Percentiles rank a stretch among this genome's conserved stretches.
Evolutionary conservation across 2,329 filamentous ascomycete genomes (phyloP).

Genomic region (Parafenestella ontariensis): DNA sequence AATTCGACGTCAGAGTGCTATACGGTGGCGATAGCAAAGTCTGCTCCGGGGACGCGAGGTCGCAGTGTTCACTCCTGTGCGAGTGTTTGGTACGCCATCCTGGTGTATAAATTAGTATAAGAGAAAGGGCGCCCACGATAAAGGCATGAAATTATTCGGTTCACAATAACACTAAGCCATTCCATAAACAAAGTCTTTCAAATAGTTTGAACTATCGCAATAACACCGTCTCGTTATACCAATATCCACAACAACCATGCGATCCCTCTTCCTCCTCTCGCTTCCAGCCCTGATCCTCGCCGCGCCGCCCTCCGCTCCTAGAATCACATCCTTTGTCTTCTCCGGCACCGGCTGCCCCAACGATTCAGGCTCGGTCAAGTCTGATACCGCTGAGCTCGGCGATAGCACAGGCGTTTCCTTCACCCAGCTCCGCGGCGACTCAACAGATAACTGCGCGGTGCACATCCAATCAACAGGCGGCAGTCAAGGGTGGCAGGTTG

Average conservation of each 20-base stretch:
- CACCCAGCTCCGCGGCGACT: constrained; percentile 29
- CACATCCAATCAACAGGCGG: constrained; percentile 36
- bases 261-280: constrained; percentile 20
- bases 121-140: not conserved
- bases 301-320: constrained; percentile 28
- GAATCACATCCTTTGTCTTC: constrained; percentile 33
- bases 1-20: constrained; percentile 26
- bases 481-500: constrained; percentile 39
- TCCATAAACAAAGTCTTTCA: too few species aligned
- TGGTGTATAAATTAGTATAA: constrained; percentile 19
- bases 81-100: not conserved
- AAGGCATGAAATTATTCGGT: not conserved
- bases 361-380: constrained; percentile 30
- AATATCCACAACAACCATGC: constrained; percentile 13
- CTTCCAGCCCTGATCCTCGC: constrained; percentile 21
- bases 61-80: not conserved
- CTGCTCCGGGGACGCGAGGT: constrained; percentile 1
- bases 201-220: not conserved
- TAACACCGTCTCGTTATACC: not conserved
- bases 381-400: constrained; percentile 20
- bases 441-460: constrained; percentile 39
- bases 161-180: not conserved
- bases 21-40: constrained; percentile 20
- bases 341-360: constrained; percentile 40
- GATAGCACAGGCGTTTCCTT: constrained; percentile 35